Conservation (phyloP, 495 filamentous ascomycete genomes). For the Collariella sp. region DNA sequence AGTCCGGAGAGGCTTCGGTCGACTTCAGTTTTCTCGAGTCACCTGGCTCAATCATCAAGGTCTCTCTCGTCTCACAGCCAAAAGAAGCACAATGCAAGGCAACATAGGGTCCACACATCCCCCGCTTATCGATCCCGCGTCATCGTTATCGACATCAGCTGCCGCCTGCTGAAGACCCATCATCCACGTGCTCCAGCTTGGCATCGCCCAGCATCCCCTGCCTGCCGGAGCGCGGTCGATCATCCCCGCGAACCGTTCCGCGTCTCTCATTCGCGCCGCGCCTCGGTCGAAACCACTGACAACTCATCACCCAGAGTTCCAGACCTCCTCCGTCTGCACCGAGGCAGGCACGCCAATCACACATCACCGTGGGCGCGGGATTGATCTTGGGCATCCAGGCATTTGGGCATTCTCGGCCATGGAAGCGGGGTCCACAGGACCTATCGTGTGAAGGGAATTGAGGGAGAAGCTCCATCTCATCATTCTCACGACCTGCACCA, state of each 20-base stretch:
- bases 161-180: background rate
- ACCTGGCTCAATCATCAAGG: too few species aligned
- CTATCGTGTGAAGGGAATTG: background rate
- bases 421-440: conserved; percentile 13
- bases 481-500: background rate
- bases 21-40: conserved; percentile 6
- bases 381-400: conserved; percentile 18
- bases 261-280: conserved; percentile 15
- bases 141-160: conserved; percentile 3
- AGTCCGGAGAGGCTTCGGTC: background rate
- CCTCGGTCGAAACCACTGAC: conserved; percentile 4
- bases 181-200: background rate
- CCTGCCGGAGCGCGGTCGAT: conserved; percentile 1
- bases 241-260: background rate
- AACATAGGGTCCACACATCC: background rate
- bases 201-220: conserved; percentile 6
- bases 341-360: conserved; percentile 24
- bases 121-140: conserved; percentile 9
- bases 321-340: conserved; percentile 12
- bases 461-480: background rate
- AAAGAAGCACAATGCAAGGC: background rate
- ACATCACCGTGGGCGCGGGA: conserved; percentile 5
- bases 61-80: background rate
- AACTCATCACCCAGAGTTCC: conserved; percentile 16
- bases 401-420: conserved; percentile 4